Evolutionary conservation across 192 early-diverging fungal genomes (phyloP), one percentile per base, ranked within the genome.

Genomic region (Funneliformis mosseae): DNA sequence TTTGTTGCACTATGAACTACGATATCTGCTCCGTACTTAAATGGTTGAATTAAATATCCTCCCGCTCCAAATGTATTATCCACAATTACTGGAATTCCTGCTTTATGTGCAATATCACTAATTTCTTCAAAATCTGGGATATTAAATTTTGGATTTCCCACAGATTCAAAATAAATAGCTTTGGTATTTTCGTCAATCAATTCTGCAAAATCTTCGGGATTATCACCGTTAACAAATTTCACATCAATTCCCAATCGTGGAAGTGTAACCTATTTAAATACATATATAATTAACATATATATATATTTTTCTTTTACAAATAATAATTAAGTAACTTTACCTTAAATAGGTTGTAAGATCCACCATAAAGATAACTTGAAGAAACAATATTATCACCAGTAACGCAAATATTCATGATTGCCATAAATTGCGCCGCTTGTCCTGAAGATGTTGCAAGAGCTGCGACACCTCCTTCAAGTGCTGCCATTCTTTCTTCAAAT

Each of bases 11-110:
- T 96, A 70, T 93, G 93, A 21, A 95, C 92, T 80, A 98, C 92
- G 83, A 98, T 98, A 86, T 98, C 95, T n/a, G 97, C 97, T 79
- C 96, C 96, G 84, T 96, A 92, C 50, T 95, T 92, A 76, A 98
- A 92, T 8, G 97, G 97, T n/a, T 90, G 89, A 41, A 91, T 84
- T 55, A 95, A 82, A 83, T 93, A 96, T 18, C 93, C 94, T 70
- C 94, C 96, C 73, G 94, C 94, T 77, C 97, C 97, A 83, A 97
- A 98, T 0, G 97, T 98, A 89, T 98, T 98, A 88, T 98, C 97
- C 33, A 98, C 97, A 73, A 98, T 88, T 64, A 98, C 86, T 59
- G 97, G 97, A 55, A 98, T 87, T 27, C 95, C 95, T 69, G 92
- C 89, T 23, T 88, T 85, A 76, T 98, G 94, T 60, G 93, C 93